Conservation (phyloP, 208 protist genomes). For the Leishmania arabica region DNA sequence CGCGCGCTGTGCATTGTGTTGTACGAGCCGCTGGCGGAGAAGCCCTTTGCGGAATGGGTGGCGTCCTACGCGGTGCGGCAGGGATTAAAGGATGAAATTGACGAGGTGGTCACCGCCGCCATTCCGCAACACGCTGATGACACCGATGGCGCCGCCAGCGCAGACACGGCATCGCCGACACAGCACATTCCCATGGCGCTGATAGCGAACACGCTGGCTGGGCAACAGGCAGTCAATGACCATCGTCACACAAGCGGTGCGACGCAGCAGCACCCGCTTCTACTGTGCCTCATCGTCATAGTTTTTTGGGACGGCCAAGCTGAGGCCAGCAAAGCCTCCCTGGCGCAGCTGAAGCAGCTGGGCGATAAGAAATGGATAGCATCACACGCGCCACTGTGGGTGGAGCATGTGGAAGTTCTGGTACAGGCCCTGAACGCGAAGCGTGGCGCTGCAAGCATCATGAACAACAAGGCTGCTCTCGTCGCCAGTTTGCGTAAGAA, state of each 20-base stretch:
- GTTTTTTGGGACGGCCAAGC: slow-evolving; percentile 78
- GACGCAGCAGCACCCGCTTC: neutral
- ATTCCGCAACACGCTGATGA: slow-evolving; percentile 1
- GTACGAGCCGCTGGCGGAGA: slow-evolving; percentile 39
- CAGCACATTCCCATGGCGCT: slow-evolving; percentile 5
- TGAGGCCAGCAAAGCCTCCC: slow-evolving; percentile 55
- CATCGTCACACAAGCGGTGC: neutral
- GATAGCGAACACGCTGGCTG: slow-evolving; percentile 12
- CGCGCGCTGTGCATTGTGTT: slow-evolving; percentile 37
- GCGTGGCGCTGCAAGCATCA: slow-evolving; percentile 64
- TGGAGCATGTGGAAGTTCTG: slow-evolving; percentile 56
- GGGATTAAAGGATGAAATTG: slow-evolving; percentile 21
- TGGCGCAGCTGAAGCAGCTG: slow-evolving; percentile 63
- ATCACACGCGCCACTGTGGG: slow-evolving; percentile 3
- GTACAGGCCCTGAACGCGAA: slow-evolving; percentile 85
- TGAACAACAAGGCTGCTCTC: slow-evolving; percentile 58
- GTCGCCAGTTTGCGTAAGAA: slow-evolving; percentile 68
- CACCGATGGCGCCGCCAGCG: neutral
- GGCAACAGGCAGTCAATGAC: neutral
- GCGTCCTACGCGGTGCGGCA: slow-evolving; percentile 10
- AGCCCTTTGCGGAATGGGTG: slow-evolving; percentile 41
- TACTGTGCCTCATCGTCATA: slow-evolving; percentile 57
- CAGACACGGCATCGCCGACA: neutral
- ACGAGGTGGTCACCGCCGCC: slow-evolving; percentile 10
- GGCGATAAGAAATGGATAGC: slow-evolving; percentile 28